phyloP scores from a whole-genome alignment of 2,329 filamentous ascomycete genomes.

The Claviceps quebecensis region DNA sequence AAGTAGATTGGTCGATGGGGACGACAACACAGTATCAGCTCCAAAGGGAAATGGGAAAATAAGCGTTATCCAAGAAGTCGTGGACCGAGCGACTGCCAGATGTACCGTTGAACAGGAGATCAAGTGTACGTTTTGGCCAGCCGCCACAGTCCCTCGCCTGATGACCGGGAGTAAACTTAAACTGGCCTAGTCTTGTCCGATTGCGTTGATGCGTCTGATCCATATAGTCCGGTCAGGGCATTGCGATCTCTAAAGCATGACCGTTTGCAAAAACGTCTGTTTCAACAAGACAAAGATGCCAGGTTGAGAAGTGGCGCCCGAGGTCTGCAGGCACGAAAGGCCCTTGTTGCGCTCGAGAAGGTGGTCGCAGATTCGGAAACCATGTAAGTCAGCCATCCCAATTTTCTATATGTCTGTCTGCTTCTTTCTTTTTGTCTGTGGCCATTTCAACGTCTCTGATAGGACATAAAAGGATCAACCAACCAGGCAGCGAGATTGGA shows the following conservation, averaged over 20 bases:
- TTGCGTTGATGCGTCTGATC: slow-evolving; percentile 43
- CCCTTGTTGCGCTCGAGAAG: slow-evolving; percentile 54
- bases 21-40: slow-evolving; percentile 15
- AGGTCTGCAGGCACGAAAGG: slow-evolving; percentile 63
- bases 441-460: neutral
- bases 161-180: neutral
- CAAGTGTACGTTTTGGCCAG: slow-evolving; percentile 27
- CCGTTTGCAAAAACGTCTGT: slow-evolving; percentile 47
- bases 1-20: slow-evolving; percentile 26
- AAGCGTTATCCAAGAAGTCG: slow-evolving; percentile 52
- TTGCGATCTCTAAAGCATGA: slow-evolving; percentile 49
- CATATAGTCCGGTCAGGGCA: slow-evolving; percentile 43
- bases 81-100: slow-evolving; percentile 43
- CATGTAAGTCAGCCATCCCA: slow-evolving; percentile 25
- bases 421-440: neutral
- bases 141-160: too few relatives aligned
- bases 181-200: slow-evolving; percentile 36
- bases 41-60: slow-evolving; percentile 5
- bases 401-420: too few relatives aligned
- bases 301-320: slow-evolving; percentile 59
- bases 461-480: slow-evolving; percentile 24
- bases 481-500: slow-evolving; percentile 42
- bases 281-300: slow-evolving; percentile 59
- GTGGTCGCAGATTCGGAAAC: slow-evolving; percentile 42
- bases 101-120: slow-evolving; percentile 48